Percentiles rank a stretch among this genome's conserved stretches.
Evolutionary conservation across 83 land plant genomes (phyloP).

Genomic region (Picea abies): DNA sequence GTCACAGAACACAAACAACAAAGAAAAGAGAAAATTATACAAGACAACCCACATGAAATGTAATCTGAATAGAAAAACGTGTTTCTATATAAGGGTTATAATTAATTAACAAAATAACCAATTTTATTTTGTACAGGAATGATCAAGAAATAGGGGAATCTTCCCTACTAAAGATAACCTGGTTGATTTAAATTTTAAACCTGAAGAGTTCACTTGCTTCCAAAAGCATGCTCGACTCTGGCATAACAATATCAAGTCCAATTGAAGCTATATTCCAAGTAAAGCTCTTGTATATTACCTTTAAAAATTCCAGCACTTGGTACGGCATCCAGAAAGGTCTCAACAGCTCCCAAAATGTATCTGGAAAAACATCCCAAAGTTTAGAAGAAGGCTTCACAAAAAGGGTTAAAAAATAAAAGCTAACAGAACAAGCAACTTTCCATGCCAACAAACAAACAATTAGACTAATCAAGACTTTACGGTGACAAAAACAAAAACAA

Average conservation of each 20-base stretch:
- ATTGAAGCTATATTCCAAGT: background rate
- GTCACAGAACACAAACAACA: background rate
- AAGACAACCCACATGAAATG: background rate
- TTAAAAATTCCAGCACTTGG: constrained; percentile 93
- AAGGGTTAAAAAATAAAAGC: background rate
- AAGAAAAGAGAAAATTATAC: constrained; percentile 9
- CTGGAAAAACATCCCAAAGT: constrained; percentile 33
- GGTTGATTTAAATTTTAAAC: background rate
- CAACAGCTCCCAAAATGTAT: constrained; percentile 97
- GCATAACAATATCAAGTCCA: background rate
- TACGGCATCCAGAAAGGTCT: constrained; percentile 93
- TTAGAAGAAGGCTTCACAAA: background rate
- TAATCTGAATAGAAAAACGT: background rate
- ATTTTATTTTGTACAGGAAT: background rate
- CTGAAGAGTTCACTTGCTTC: background rate
- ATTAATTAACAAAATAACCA: background rate
- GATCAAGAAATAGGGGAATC: background rate
- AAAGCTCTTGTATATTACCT: constrained; percentile 39
- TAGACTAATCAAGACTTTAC: too few species aligned
- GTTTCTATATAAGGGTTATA: background rate
- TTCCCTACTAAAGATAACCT: background rate
- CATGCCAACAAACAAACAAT: background rate
- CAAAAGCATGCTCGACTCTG: background rate
- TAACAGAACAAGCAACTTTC: background rate
- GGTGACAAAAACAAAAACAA: too few species aligned